Evolutionary conservation across 1,139 yeast genomes (phyloP), one percentile per base, ranked within the genome.

Genomic region (Diutina rugosa): DNA sequence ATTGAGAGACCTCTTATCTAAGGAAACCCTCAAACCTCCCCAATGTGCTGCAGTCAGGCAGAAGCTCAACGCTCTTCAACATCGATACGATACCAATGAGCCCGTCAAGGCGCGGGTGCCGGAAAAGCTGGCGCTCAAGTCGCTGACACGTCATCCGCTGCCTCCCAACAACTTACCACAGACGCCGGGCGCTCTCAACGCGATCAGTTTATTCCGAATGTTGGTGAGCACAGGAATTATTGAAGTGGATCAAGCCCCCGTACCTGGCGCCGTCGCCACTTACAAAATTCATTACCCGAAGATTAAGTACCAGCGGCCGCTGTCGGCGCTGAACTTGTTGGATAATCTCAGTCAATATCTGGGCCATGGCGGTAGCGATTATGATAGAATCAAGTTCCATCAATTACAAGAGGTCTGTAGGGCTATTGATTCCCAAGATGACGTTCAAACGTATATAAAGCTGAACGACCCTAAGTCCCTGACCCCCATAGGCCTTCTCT

Each of bases 391-490:
- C 53, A 66, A 65, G 59, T 62, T 60, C 52, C 64, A 63, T 47
- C 78, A 75, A 60, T 64, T 71, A 53, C 61, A 65, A 12, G 67
- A 65, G 55, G 63, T 71, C 7, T 46, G 45, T n/a, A 30, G 32
- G 5, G 56, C 54, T 18, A 21, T 56, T 6, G 56, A 58, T 30
- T 53, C 58, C 8, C 38, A 28, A 6, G 56, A 59, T 16, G 59
- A 64, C 51, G 62, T 73, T 47, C 83, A 79, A 61, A 61, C 63
- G 21, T 77, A 78, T 57, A 65, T 81, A 32, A 69, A 69, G 51
- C 62, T 63, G 30, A 72, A 72, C 56, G 66, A 62, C 49, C 71
- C 77, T 12, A 66, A 57, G 58, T 70, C 58, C 26, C 53, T 49
- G 60, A 65, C 60, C 49, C 59, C 59, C 54, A 53, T 60, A 28